Evolutionary conservation across 495 filamentous ascomycete species (phyloP).

Genomic region (Letharia lupina): DNA sequence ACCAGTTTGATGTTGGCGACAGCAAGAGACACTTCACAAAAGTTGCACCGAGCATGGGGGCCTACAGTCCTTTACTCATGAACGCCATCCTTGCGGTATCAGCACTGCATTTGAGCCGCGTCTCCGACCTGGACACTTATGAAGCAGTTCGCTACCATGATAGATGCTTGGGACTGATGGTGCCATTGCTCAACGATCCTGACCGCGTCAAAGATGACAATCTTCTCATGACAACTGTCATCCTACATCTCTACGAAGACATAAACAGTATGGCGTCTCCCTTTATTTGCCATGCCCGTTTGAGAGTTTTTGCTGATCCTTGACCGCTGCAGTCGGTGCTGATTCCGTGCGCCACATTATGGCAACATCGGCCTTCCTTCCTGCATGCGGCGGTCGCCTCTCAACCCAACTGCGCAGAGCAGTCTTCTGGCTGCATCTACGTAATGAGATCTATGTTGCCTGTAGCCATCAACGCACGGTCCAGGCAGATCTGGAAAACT

Average conservation of each 20-base stretch:
- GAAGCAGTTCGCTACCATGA: slow-evolving; percentile 16
- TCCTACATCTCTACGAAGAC: slow-evolving; percentile 16
- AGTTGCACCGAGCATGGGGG: slow-evolving; percentile 9
- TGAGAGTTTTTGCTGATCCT: not conserved
- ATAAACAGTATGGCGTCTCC: not conserved
- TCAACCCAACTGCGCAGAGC: slow-evolving; percentile 5
- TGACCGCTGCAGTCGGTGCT: not conserved
- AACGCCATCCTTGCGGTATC: slow-evolving; percentile 18
- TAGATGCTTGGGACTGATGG: slow-evolving; percentile 15
- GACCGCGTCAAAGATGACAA: slow-evolving; percentile 14
- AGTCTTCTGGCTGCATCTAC: slow-evolving; percentile 10
- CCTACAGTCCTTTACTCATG: slow-evolving; percentile 12
- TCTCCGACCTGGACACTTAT: slow-evolving; percentile 7
- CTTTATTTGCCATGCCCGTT: not conserved
- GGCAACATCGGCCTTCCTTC: slow-evolving; percentile 16
- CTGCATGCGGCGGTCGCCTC: not conserved
- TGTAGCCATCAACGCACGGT: slow-evolving; percentile 15
- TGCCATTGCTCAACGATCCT: slow-evolving; percentile 13
- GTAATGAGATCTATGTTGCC: slow-evolving; percentile 7
- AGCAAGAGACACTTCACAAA: slow-evolving; percentile 17
- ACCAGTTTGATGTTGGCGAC: slow-evolving; percentile 16
- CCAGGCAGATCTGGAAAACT: slow-evolving; percentile 10
- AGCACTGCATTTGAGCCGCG: slow-evolving; percentile 13
- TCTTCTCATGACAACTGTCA: slow-evolving; percentile 14
- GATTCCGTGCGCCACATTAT: slow-evolving; percentile 10